Base-by-base conservation (phyloP, 1,284 basidiomycete genomes). In the Farysia itapuensis region DNA sequence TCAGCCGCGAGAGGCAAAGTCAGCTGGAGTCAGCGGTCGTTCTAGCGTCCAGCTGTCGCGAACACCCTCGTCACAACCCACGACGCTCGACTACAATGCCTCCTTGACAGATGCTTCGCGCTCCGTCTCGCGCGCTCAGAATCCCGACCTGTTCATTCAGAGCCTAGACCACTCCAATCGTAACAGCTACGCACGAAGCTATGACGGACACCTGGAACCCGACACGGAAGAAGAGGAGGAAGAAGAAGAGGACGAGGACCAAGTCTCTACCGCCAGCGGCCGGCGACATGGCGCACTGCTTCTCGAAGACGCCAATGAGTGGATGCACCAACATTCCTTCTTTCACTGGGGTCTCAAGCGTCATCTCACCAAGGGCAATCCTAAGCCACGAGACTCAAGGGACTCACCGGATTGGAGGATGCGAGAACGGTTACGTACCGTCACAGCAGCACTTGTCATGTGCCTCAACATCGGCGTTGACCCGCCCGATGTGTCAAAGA, bases 401-500 rank as follows among this genome's bases (percentile, higher is more conserved):
- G 81, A 85, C 82, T 8, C 80, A 84, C 29, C 85, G 82, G 72
- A 83, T 84, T 69, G 82, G 82, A 46, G 77, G 34, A 72, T 96
- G 92, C 90, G 85, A 87, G 64, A 83, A 86, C 14, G 88, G 84
- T 56, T 90, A 88, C 75, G 77, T 14, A 97, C 93, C 0, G 86
- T 89, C 20, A 87, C 90, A 34, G 94, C 90, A 1, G 89, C 89
- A 0, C 82, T 98, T n/a, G 89, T 96, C 13, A 82, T 97, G 57
- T 98, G 94, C 74, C 82, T 98, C 33, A 97, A 98, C 79, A 90
- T 98, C 72, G 93, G 95, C 44, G 91, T 96, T 31, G 94, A 98
- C 73, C 94, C 94, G 14, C 94, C 94, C 47, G 94, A 98, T 73
- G 82, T 96, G 37, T 88, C 96, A 79, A 98, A 97, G 81, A 97